Percentiles rank a stretch among this genome's conserved stretches.
These are phyloP conservation scores for Magnusiomyces tetraspermus DNA, from an alignment of 1,139 yeast species.

Conservation along the genomic window DNA sequence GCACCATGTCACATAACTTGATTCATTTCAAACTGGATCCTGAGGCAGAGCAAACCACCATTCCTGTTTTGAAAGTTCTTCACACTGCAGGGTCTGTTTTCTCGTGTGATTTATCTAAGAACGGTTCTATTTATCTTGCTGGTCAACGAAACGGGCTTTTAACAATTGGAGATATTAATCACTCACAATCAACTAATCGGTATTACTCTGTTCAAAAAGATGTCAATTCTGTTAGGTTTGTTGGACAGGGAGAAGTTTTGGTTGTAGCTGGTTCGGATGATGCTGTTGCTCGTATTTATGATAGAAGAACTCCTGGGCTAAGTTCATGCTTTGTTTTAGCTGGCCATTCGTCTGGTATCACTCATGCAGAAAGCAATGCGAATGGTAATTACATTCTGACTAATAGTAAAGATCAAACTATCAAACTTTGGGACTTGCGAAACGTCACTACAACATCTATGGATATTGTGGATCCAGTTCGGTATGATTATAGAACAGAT, in stretches of 20 bases:
- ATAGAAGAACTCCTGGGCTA: constrained; percentile 45
- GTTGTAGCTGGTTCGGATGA: constrained; percentile 79
- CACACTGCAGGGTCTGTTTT: background rate
- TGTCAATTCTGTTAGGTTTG: constrained; percentile 59
- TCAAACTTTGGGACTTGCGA: constrained; percentile 31
- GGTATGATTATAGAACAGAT: constrained; percentile 20
- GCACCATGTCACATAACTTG: background rate
- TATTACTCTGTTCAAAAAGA: constrained; percentile 17
- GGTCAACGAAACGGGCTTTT: background rate
- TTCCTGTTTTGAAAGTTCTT: background rate
- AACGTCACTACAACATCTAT: constrained; percentile 14
- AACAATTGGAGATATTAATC: background rate
- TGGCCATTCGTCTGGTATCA: constrained; percentile 61
- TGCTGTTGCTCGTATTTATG: constrained; percentile 77
- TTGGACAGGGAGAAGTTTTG: constrained; percentile 63
- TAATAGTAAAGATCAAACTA: constrained; percentile 29
- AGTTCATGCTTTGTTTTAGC: constrained; percentile 51
- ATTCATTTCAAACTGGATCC: background rate
- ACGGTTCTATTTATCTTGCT: background rate
- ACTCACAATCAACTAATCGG: background rate
- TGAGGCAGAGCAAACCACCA: background rate
- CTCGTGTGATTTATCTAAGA: background rate
- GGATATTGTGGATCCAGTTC: background rate
- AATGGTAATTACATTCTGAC: constrained; percentile 27
- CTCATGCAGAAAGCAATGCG: constrained; percentile 25